These are phyloP conservation scores for Neurospora sp. DNA, from an alignment of 495 filamentous ascomycete genomes.

Conservation along the genomic window DNA sequence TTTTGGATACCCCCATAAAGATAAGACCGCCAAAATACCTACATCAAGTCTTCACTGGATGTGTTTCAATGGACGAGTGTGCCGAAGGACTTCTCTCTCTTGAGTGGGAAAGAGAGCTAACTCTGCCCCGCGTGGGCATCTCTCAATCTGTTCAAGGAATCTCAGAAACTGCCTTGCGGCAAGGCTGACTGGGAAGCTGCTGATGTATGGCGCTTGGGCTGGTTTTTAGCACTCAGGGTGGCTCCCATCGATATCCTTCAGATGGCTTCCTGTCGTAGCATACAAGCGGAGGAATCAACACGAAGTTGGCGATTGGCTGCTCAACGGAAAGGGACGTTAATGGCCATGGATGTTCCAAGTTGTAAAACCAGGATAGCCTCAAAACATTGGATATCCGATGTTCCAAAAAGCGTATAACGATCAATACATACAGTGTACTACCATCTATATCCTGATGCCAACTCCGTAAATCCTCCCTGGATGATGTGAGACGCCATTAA, in stretches of 20 bases:
- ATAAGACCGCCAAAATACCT: not conserved
- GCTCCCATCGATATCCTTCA: no score
- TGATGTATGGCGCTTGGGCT: no score
- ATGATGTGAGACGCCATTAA: not conserved
- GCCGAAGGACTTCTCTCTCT: not conserved
- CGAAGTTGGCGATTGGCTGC: not conserved
- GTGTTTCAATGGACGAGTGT: not conserved
- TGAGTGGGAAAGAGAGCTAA: no score
- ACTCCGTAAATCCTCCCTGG: not conserved
- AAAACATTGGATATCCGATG: not conserved
- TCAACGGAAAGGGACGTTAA: not conserved
- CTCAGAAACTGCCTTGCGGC: not conserved
- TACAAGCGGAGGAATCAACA: not conserved
- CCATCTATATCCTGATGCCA: not conserved
- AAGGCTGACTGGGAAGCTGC: not conserved
- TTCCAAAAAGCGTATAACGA: not conserved
- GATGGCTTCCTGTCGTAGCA: not conserved
- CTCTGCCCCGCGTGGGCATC: no score
- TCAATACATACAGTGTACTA: not conserved
- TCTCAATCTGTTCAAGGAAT: no score
- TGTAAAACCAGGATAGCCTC: not conserved
- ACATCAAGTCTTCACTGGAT: not conserved
- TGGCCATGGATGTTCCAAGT: not conserved
- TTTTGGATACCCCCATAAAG: not conserved
- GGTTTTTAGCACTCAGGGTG: no score